Evolutionary conservation across 148 eudicot genomes (phyloP), one percentile per base, ranked within the genome.

Genomic region (Chenopodium album): DNA sequence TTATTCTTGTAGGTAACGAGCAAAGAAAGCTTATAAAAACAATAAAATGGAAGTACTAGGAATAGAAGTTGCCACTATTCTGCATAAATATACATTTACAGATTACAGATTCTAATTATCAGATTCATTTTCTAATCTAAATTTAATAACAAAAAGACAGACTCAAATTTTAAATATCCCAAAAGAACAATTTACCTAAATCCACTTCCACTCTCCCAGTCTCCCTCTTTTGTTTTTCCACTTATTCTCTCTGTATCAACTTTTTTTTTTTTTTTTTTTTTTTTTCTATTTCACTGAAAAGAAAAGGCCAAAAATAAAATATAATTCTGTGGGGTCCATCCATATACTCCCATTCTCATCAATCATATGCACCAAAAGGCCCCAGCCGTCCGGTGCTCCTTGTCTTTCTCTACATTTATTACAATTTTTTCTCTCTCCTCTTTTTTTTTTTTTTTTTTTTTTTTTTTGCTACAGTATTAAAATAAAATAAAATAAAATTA

Each of bases 361-460:
- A 84, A 74, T 73, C 86, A 80, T 77, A 80, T 77, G 84, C 86
- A 77, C 23, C 83, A 46, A 85, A 81, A 85, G 84, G 54, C 71
- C 84, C 84, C 47, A 74, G 81, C 84, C 81, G 79, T 81, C 87
- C 78, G 81, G 59, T 84, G 66, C 82, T 70, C 79, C 73, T 80
- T 80, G 62, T 52, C 77, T 72, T 29, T 80, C 73, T 70, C 69
- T 70, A 80, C 66, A 76, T 56, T 84, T 71, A 67, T 3, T 73
- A 13, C 76, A 32, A 29, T 76, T 76, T 48, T 6, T 6, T 41
- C 7, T 41, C 44, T 41, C 44, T 41, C 44, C 44, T 41, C 44
- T 7, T 5, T 37, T 37, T 41, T 5, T 41, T 41, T 64, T 56
- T 19, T 14, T 5, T 2, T 13, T 62, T 26, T 73, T 37, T 7